Evolutionary conservation across 176 grass and related monocot genomes (phyloP), one percentile per base, ranked within the genome.

Genomic region (Dendrocalamus sinicus): DNA sequence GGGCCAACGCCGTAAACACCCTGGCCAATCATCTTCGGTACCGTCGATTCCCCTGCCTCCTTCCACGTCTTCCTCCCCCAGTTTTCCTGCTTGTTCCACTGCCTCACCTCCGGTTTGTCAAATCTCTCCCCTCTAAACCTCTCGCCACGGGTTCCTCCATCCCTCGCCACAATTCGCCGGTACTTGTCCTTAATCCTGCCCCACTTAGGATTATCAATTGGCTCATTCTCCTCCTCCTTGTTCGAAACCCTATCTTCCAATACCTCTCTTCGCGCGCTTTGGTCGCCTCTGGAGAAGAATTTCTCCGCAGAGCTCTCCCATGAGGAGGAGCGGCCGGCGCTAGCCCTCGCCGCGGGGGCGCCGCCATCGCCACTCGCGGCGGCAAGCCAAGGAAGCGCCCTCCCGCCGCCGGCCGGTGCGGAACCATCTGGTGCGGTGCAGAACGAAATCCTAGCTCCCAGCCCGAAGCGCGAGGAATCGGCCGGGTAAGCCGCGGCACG

Each of bases 1-100:
- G 93, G 90, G 2, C 89, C 96, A 26, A 98, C 93, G 6, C 96
- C 96, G 9, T 98, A 95, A 80, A 98, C 88, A 22, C 86, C 86
- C 84, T 98, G 93, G 22, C 96, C 96, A 3, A 82, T 88, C 81
- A 98, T 93, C 61, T 91, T 95, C 4, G 86, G 93, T 51, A 98
- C 81, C 1, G 84, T 89, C 2, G 91, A 95, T 69, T 94, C 91
- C 30, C 66, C 91, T 20, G 67, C 86, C n/a, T 95, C 93, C 81
- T 95, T 98, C 84, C 83, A 87, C 1, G 84, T 86, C 59, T 94
- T 98, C 86, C 82, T 95, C 62, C 90, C 93, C 93, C 93, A 91
- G 73, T 89, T 85, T 70, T 98, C 93, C 78, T 94, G 91, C 75
- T 75, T 98, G 41, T 84, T 87, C 96, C 96, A 94, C 74, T 90